phyloP scores from a whole-genome alignment of 495 filamentous ascomycete species.

The Lophiotrema nucula region DNA sequence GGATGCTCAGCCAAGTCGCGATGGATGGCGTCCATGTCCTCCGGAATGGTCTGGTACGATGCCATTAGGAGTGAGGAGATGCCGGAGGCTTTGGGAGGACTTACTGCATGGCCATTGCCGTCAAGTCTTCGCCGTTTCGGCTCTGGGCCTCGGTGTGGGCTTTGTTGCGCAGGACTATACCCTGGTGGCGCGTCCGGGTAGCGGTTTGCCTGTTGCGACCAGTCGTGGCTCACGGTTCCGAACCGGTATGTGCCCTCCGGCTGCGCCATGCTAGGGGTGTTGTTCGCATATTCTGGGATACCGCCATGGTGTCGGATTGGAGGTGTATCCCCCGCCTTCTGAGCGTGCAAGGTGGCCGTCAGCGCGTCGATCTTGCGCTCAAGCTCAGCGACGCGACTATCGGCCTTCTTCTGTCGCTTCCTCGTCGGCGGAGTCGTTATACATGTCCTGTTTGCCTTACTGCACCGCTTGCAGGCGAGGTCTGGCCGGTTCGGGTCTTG shows the following conservation, averaged over 20 bases:
- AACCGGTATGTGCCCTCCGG: slow-evolving; percentile 15
- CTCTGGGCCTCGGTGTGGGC: slow-evolving; percentile 16
- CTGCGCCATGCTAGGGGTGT: no score
- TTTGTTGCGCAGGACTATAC: slow-evolving; percentile 19
- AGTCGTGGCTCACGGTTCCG: slow-evolving; percentile 18
- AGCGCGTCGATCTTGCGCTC: slow-evolving; percentile 92
- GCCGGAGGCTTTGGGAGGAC: not conserved
- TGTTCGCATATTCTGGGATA: not conserved
- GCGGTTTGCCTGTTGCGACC: not conserved
- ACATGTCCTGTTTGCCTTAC: slow-evolving; percentile 76
- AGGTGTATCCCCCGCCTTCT: slow-evolving; percentile 26
- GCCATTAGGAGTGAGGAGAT: not conserved
- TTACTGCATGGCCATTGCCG: slow-evolving; percentile 15
- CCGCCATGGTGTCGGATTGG: slow-evolving; percentile 2
- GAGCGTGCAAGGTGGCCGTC: slow-evolving; percentile 71
- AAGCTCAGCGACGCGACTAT: slow-evolving; percentile 85
- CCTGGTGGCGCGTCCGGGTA: slow-evolving; percentile 11
- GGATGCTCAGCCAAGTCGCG: slow-evolving; percentile 28
- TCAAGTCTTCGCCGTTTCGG: slow-evolving; percentile 19
- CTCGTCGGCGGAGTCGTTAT: slow-evolving; percentile 78
- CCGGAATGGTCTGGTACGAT: slow-evolving; percentile 31
- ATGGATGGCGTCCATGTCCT: slow-evolving; percentile 31
- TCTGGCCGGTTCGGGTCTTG: slow-evolving; percentile 66
- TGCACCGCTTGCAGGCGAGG: slow-evolving; percentile 78
- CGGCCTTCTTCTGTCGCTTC: slow-evolving; percentile 91